Evolutionary conservation across 2,329 filamentous ascomycete genomes (phyloP).

Genomic region (Hypoxylon rubiginosum): DNA sequence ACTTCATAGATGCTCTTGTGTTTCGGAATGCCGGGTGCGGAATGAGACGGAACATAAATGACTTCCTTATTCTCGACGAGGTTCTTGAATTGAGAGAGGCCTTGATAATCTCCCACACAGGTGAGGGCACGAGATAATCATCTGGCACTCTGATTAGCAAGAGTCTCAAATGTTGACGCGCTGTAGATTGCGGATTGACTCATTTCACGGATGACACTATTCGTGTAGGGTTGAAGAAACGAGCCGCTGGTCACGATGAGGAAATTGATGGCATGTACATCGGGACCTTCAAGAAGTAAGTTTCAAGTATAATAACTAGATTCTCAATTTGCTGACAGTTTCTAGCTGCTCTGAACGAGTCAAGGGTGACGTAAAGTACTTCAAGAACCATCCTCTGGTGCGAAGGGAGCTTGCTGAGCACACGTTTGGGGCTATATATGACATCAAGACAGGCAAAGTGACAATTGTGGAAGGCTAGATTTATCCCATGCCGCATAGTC

Average conservation of each 20-base stretch:
- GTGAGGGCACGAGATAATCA: slow-evolving; percentile 24
- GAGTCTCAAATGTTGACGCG: background rate
- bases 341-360: background rate
- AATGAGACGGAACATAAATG: slow-evolving; percentile 38
- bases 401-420: slow-evolving; percentile 43
- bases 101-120: slow-evolving; percentile 49
- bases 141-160: background rate
- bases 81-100: slow-evolving; percentile 42
- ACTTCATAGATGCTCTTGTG: slow-evolving; percentile 34
- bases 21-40: slow-evolving; percentile 45
- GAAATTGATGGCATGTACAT: slow-evolving; percentile 45
- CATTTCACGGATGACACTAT: slow-evolving; percentile 42
- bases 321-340: slow-evolving; percentile 1
- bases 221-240: slow-evolving; percentile 37
- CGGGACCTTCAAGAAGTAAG: slow-evolving; percentile 47
- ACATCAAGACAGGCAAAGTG: slow-evolving; percentile 46
- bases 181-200: slow-evolving; percentile 44
- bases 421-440: slow-evolving; percentile 41
- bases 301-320: too few species aligned
- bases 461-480: slow-evolving; percentile 9
- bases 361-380: slow-evolving; percentile 35
- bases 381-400: slow-evolving; percentile 42
- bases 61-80: slow-evolving; percentile 43
- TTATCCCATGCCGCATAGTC: background rate
- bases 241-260: slow-evolving; percentile 31